Evolutionary conservation across 2,329 filamentous ascomycete genomes (phyloP).

Genomic region (Pseudocercospora eumusae): DNA sequence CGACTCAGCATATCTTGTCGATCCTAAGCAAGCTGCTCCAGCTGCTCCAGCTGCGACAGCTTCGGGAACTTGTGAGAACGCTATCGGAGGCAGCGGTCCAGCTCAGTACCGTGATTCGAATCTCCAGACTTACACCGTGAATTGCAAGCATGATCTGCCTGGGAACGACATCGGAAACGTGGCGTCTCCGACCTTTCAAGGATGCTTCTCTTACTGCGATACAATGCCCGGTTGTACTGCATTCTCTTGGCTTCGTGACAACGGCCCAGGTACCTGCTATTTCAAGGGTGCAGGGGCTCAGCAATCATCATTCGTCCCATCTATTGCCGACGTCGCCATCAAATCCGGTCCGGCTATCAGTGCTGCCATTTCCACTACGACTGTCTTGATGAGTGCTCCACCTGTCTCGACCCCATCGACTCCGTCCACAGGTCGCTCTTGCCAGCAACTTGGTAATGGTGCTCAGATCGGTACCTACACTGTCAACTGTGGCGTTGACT

Average conservation of each 20-base stretch:
- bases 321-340: slow-evolving; percentile 4
- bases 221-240: slow-evolving; percentile 23
- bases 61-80: background rate
- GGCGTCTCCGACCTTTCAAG: slow-evolving; percentile 9
- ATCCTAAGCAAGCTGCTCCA: background rate
- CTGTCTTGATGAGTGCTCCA: background rate
- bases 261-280: slow-evolving; percentile 27
- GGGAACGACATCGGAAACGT: slow-evolving; percentile 13
- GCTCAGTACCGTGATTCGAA: slow-evolving; percentile 13
- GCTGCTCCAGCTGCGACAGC: background rate
- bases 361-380: background rate
- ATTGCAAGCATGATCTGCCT: slow-evolving; percentile 16
- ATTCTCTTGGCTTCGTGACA: slow-evolving; percentile 25
- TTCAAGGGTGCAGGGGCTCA: slow-evolving; percentile 12
- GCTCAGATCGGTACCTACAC: slow-evolving; percentile 17
- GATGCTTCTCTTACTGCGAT: slow-evolving; percentile 24
- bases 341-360: background rate
- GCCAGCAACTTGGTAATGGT: slow-evolving; percentile 19
- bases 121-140: slow-evolving; percentile 10
- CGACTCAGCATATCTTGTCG: slow-evolving; percentile 2
- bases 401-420: background rate
- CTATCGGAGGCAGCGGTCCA: slow-evolving; percentile 5
- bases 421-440: slow-evolving; percentile 12
- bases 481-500: slow-evolving; percentile 18
- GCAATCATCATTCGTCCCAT: background rate